Conservation (phyloP, 176 grass and related monocot species). For the Cenchrus purpureus region DNA sequence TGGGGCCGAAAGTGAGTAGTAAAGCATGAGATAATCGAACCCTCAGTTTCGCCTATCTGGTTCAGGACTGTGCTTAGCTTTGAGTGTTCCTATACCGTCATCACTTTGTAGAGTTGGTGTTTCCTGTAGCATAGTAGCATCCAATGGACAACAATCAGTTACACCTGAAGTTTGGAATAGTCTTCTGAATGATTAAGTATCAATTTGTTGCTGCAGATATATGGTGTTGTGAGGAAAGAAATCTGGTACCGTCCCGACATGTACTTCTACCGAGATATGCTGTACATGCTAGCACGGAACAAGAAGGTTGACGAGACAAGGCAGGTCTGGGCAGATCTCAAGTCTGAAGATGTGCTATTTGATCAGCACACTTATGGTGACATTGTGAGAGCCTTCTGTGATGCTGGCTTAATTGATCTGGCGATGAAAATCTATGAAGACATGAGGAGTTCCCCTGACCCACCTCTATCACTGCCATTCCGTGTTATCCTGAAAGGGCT, state of each 20-base stretch:
- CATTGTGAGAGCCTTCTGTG: conserved; percentile 72
- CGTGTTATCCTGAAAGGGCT: conserved; percentile 91
- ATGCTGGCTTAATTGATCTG: conserved; percentile 66
- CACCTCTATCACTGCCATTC: conserved; percentile 80
- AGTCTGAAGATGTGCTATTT: conserved; percentile 75
- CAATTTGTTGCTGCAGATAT: conserved; percentile 65
- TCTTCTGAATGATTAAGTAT: conserved; percentile 20
- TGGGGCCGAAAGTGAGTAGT: neutral
- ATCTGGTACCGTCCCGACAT: conserved; percentile 94
- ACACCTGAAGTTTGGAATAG: conserved; percentile 2
- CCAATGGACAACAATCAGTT: neutral
- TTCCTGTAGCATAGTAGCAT: conserved; percentile 8
- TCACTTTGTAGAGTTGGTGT: neutral
- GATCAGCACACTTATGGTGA: conserved; percentile 90
- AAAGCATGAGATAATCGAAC: neutral
- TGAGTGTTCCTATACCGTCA: neutral
- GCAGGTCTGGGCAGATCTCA: conserved; percentile 78
- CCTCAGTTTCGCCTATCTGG: neutral
- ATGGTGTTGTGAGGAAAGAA: conserved; percentile 77
- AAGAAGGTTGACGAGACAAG: conserved; percentile 72
- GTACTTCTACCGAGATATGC: conserved; percentile 92
- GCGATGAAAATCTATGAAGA: conserved; percentile 83
- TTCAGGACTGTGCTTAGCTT: neutral
- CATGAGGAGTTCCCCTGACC: conserved; percentile 82
- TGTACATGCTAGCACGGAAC: conserved; percentile 83